Conservation (phyloP, 352 stramenopile genomes). For the Blastocystis sp. region DNA sequence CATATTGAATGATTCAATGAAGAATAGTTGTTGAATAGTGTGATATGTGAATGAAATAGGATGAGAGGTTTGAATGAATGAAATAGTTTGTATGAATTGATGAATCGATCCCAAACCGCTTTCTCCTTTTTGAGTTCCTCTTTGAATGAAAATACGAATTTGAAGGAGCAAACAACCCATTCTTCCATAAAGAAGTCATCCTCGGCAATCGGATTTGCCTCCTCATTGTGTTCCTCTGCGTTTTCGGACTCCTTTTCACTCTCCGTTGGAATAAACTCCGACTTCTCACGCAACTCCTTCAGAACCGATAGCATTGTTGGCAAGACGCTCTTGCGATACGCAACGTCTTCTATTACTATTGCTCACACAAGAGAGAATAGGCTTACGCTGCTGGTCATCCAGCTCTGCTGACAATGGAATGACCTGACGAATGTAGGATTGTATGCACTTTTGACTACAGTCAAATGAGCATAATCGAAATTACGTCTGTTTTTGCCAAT, state of each 20-base stretch:
- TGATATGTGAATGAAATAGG: too few species aligned
- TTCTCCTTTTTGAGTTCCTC: too few species aligned
- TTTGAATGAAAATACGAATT: too few species aligned
- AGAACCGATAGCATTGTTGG: background rate
- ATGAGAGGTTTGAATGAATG: too few species aligned
- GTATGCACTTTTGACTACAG: background rate
- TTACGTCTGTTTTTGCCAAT: background rate
- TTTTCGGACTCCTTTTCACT: background rate
- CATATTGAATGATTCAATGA: constrained; percentile 10
- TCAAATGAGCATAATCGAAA: background rate
- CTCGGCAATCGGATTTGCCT: background rate
- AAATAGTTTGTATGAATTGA: too few species aligned
- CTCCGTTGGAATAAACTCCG: background rate
- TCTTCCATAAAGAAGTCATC: constrained; percentile 15
- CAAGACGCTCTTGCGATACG: background rate
- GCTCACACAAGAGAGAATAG: background rate
- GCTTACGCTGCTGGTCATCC: background rate
- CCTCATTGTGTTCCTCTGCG: background rate
- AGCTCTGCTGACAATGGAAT: background rate
- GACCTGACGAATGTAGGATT: background rate
- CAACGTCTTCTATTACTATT: background rate
- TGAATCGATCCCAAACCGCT: too few species aligned
- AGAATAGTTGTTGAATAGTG: too few species aligned
- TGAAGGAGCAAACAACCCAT: background rate
- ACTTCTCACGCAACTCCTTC: background rate